Evolutionary conservation across 441 rosid species (phyloP), one percentile per base, ranked within the genome.

Genomic region (Melastoma candidum): DNA sequence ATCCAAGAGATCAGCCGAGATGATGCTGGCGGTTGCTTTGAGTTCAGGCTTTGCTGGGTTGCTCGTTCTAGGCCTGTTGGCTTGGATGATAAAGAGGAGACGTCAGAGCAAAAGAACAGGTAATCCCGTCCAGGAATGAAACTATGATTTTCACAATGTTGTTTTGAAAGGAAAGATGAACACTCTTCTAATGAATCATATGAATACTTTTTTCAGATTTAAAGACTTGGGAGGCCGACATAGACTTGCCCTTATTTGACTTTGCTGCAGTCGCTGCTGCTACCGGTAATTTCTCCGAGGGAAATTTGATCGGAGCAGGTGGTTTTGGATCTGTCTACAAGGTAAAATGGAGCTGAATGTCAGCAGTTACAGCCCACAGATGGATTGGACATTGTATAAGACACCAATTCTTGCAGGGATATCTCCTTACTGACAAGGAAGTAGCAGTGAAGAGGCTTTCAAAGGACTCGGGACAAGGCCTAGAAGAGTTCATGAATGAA

Each of bases 371-470:
- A 61, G 5, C 24, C 10, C 1, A 7, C 11, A 1, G 24, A 26
- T 17, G 36, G 22, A 53, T 11, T 12, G 22, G 32, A 22, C 12
- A 24, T 2, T 9, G 8, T 17, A 0, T 43, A 44, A 3, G 17
- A 12, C 29, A 29, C 9, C 2, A 29, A 22, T 25, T 4, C 26
- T 12, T 36, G 55, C 56, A 67, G 73, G 75, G 75, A 43, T 48
- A 3, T 1, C 32, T 72, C 7, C 8, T 25, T 8, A 54, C 47
- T 0, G 76, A 70, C 2, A 66, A 69, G 48, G 77, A 75, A 54
- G 56, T 79, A 14, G 84, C 84, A 45, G 79, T 74, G 11, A 76
- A 81, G 53, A 78, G 73, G 58, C 69, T 69, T 5, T 78, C 80
- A 36, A 65, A 54, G 44, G 50, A 51, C 17, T 81, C 84, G 2